Base-by-base conservation (phyloP, 2,329 filamentous ascomycete species). In the Teratosphaeria gauchensis region DNA sequence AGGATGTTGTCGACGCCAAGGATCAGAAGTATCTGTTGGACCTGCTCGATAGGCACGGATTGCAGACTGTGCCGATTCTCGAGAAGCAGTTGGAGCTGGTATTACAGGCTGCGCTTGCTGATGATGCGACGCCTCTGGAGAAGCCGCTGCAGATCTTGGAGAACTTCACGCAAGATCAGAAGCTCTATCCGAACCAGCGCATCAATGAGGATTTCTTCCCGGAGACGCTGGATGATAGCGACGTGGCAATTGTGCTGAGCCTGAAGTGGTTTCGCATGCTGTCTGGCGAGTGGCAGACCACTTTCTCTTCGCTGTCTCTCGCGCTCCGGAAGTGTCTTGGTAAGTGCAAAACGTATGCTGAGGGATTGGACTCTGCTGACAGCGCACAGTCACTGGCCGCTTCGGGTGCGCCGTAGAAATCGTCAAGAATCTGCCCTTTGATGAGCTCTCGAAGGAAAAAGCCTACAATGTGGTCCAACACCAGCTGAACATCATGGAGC, bases 261-360 rank as follows among this genome's bases (percentile, higher is more conserved):
- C 76, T 96, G 60, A 89, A 95, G 69, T 97, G 92, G 92, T 86
- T 92, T 71, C 76, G 89, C 59, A 80, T 89, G 58, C 82, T 92
- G 8, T 83, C 88, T 55, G 86, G 83, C 12, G 81, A 88, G 57
- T 92, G 87, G 86, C 77, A 81, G 16, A 80, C 86, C 59, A 85
- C 89, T 24, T 89, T 92, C 66, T 74, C 77, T 19, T 79, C 84
- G 58, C 85, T 90, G 51, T 82, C 83, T 32, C 81, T 84, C 65
- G 82, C 92, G n/a, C 90, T 96, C 75, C 88, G 88, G 68, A 85
- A 86, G 61, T 91, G 96, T 68, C 80, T 95, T 53, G 82, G 90
- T 95, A 83, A 79, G 90, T 82, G 53, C 56, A 19, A 46, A 16
- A 57, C 54, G 32, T 42, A 24, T 24, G 16, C n/a, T 21, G 6